Percentiles rank a stretch among this genome's conserved stretches.
Conservation (phyloP, 1,284 basidiomycete species). For the Cutaneotrichosporon cutaneum region DNA sequence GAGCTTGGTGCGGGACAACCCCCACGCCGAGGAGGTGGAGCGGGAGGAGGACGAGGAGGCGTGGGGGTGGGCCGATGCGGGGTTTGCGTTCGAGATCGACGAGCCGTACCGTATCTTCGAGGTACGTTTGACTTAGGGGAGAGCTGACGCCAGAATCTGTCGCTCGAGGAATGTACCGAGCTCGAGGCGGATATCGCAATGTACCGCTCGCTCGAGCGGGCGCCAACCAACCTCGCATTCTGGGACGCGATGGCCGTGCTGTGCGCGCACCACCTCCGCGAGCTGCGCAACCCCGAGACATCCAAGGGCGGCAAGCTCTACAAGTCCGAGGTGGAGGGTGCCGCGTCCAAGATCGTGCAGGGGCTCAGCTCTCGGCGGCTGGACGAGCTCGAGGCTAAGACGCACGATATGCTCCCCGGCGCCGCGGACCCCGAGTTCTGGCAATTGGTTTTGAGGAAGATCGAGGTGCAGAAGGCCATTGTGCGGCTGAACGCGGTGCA, state of each 20-base stretch:
- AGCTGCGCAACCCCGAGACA: slow-evolving; percentile 59
- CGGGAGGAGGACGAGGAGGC: slow-evolving; percentile 67
- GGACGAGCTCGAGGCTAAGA: slow-evolving; percentile 74
- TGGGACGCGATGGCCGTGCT: slow-evolving; percentile 99
- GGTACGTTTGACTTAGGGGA: slow-evolving; percentile 57
- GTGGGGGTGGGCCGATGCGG: slow-evolving; percentile 68
- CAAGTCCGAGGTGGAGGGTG: slow-evolving; percentile 41
- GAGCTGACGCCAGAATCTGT: slow-evolving; percentile 65
- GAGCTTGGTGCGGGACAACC: slow-evolving; percentile 42
- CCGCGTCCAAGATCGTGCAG: slow-evolving; percentile 42
- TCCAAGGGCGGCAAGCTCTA: slow-evolving; percentile 46
- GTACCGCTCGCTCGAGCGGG: slow-evolving; percentile 83
- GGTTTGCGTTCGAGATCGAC: slow-evolving; percentile 94
- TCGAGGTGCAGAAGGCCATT: slow-evolving; percentile 99
- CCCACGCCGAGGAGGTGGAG: slow-evolving; percentile 36
- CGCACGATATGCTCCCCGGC: slow-evolving; percentile 84
- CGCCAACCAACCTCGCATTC: slow-evolving; percentile 85
- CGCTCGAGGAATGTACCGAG: slow-evolving; percentile 83
- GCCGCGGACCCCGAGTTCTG: slow-evolving; percentile 97
- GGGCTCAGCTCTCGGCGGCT: slow-evolving; percentile 72
- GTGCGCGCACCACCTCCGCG: slow-evolving; percentile 86
- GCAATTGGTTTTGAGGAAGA: slow-evolving; percentile 85
- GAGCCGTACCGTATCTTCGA: slow-evolving; percentile 97
- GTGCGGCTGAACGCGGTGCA: slow-evolving; percentile 88
- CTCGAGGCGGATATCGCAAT: slow-evolving; percentile 91